Evolutionary conservation across 495 filamentous ascomycete species (phyloP).

Genomic region (Patellaria atrata): DNA sequence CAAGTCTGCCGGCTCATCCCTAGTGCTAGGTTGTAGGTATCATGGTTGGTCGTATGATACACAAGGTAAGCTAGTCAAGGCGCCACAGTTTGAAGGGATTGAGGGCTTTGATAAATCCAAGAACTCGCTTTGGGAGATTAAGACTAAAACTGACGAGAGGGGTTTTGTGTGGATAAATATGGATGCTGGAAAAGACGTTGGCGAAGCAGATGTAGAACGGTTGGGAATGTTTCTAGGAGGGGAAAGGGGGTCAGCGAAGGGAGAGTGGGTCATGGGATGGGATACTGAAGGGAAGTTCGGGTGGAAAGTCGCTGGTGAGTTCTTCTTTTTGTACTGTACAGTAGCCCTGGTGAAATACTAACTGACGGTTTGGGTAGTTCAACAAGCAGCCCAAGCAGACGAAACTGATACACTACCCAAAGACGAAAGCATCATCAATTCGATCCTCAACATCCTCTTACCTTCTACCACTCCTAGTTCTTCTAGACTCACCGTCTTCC

Average conservation of each 20-base stretch:
- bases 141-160: constrained; percentile 11
- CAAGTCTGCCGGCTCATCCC: constrained; percentile 13
- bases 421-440: background rate
- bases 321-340: no score
- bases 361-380: background rate
- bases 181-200: constrained; percentile 3
- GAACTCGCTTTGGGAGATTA: constrained; percentile 17
- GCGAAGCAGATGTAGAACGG: constrained; percentile 4
- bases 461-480: background rate
- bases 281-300: constrained; percentile 14
- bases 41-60: constrained; percentile 22
- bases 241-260: constrained; percentile 3
- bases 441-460: background rate
- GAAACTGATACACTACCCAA: background rate
- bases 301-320: constrained; percentile 18
- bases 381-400: constrained; percentile 1
- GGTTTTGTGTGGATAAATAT: constrained; percentile 19
- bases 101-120: constrained; percentile 16
- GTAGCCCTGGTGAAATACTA: background rate
- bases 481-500: background rate
- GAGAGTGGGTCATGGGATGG: constrained; percentile 12
- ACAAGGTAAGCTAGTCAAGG: constrained; percentile 14
- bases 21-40: constrained; percentile 18
- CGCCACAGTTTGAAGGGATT: constrained; percentile 18
- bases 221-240: constrained; percentile 4